Evolutionary conservation across 2,329 filamentous ascomycete species (phyloP), one percentile per base, ranked within the genome.

Genomic region (Phaeoacremonium minimum): DNA sequence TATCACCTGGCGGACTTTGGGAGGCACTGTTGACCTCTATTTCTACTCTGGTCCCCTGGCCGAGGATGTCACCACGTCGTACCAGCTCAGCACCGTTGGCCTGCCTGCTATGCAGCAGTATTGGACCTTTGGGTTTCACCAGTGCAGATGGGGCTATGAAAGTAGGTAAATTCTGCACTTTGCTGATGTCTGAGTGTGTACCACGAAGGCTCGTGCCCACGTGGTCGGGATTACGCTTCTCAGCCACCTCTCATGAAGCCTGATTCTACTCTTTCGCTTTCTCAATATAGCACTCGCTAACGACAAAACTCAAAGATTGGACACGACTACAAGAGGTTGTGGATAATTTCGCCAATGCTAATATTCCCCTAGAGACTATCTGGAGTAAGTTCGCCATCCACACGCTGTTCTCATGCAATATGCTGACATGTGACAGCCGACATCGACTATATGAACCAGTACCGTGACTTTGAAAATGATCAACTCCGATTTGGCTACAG

Each of bases 71-170:
- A 85, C 79, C 13, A 78, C 77, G 53, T 73, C 83, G 28, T 93
- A 91, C 53, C 80, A 86, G 44, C 58, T 64, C 38, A 80, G 74
- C 36, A 75, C 81, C 2, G 67, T 83, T 35, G 86, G 87, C 0
- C 63, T 86, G 5, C 86, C 87, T 2, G 80, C 80, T 0, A 81
- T 91, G 77, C 83, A 90, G 52, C 81, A 85, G 46, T 93, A 93
- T 62, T 91, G 79, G 70, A 79, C 82, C 0, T 78, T 94, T 42
- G 88, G 88, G 1, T 91, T 75, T 53, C 87, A 94, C 46, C 87
- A 94, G 55, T 91, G 86, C 49, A 74, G 85, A 41, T 93, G 87
- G 80, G 87, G 87, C 1, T 93, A 93, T 55, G 64, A 72, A 28
- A 87, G n/a, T n/a, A n/a, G n/a, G n/a, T n/a, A n/a, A n/a, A n/a